phyloP scores from a whole-genome alignment of 192 early-diverging fungal species.

The Entomortierella chlamydospora region DNA sequence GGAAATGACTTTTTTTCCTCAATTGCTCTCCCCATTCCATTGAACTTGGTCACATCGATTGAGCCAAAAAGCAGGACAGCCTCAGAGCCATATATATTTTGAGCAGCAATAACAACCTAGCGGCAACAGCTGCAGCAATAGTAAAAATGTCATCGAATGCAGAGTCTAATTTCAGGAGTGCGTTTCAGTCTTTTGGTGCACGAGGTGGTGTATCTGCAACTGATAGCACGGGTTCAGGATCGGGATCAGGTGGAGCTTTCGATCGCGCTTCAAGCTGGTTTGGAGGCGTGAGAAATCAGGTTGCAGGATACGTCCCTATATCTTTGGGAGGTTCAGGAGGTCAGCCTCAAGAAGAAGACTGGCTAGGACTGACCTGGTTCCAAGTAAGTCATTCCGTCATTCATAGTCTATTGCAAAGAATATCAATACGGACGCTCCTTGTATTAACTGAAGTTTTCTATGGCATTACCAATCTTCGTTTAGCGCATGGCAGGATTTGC shows the following conservation, averaged over 20 bases:
- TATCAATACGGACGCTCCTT: no score
- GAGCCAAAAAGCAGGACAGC: no score
- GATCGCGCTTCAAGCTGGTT: constrained; percentile 27
- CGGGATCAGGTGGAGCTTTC: constrained; percentile 6
- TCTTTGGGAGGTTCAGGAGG: constrained; percentile 23
- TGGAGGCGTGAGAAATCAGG: constrained; percentile 33
- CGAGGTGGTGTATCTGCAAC: constrained; percentile 25
- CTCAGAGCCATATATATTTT: no score
- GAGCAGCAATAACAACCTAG: neutral
- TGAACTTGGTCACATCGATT: no score
- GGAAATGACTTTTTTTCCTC: no score
- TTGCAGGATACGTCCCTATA: constrained; percentile 33
- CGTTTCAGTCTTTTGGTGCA: constrained; percentile 56
- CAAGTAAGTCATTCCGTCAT: constrained; percentile 9
- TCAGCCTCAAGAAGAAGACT: constrained; percentile 45
- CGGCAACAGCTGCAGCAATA: neutral
- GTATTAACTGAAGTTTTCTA: no score
- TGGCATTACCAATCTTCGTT: neutral
- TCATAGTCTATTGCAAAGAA: no score
- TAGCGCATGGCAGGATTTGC: constrained; percentile 67
- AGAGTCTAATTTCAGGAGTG: constrained; percentile 57
- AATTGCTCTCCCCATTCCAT: no score
- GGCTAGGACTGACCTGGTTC: constrained; percentile 25
- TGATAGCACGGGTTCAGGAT: constrained; percentile 6
- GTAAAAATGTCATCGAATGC: constrained; percentile 50